Evolutionary conservation across 371 early-diverging fungal genomes (phyloP).

Genomic region (Zancudomyces culisetae): DNA sequence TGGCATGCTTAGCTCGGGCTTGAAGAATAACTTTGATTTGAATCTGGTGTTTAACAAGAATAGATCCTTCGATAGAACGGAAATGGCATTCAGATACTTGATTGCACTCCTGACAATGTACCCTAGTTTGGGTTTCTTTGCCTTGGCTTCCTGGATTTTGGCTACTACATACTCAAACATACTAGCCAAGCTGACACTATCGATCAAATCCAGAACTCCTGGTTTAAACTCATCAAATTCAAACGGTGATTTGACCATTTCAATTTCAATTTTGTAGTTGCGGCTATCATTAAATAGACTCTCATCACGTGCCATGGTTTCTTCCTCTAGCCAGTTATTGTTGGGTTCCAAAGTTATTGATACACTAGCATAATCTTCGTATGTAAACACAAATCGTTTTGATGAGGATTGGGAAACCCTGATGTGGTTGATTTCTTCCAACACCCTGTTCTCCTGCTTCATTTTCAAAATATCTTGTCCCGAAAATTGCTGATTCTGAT

Average conservation of each 20-base stretch:
- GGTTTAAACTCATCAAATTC: neutral
- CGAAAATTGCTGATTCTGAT: too few species aligned
- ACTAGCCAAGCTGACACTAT: neutral
- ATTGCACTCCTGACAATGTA: neutral
- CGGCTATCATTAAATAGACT: neutral
- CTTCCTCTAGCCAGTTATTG: neutral
- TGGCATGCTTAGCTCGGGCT: neutral
- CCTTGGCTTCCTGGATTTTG: neutral
- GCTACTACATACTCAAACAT: neutral
- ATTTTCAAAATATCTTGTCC: too few species aligned
- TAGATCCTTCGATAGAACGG: neutral
- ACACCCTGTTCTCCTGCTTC: neutral
- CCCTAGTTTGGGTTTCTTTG: neutral
- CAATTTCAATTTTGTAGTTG: neutral
- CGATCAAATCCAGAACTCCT: neutral
- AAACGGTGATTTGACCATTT: neutral
- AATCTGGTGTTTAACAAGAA: neutral
- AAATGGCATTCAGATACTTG: neutral
- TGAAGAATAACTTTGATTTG: neutral
- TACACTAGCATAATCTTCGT: neutral
- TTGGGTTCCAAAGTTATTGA: neutral
- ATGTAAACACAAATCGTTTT: neutral
- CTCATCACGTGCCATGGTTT: neutral
- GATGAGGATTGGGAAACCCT: neutral
- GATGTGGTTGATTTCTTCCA: neutral